A percentile compares a stretch with the other conserved stretches of the same genome.
Conservation (phyloP, 2,329 filamentous ascomycete species). For the Penicillium sp. region DNA sequence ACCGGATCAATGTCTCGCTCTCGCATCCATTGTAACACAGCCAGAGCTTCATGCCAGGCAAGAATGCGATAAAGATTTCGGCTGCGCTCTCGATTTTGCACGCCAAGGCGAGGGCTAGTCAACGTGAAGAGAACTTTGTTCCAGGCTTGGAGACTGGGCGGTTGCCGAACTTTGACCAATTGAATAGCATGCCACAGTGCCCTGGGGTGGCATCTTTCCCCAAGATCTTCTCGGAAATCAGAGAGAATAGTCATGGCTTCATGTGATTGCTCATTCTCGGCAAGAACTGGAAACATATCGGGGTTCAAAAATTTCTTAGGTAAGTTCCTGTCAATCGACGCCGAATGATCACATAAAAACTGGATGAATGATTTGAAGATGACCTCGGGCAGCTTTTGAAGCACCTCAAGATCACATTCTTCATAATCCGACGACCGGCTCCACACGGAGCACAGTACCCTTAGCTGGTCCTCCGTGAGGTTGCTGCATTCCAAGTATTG, state of each 20-base stretch:
- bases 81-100: constrained; percentile 18
- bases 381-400: constrained; percentile 33
- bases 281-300: constrained; percentile 7
- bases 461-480: constrained; percentile 33
- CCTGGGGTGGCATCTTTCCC: constrained; percentile 23
- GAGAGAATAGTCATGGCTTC: constrained; percentile 20
- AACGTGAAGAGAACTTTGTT: constrained; percentile 36
- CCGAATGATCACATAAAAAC: constrained; percentile 40
- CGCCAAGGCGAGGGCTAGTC: constrained; percentile 21
- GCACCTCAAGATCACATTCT: constrained; percentile 13
- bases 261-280: neutral
- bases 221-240: constrained; percentile 13
- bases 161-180: constrained; percentile 31
- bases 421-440: constrained; percentile 14
- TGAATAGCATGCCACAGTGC: constrained; percentile 39
- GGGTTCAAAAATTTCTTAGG: constrained; percentile 10
- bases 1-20: constrained; percentile 30
- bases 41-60: constrained; percentile 39
- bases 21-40: constrained; percentile 37
- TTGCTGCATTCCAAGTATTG: constrained; percentile 42
- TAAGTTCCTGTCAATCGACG: constrained; percentile 11
- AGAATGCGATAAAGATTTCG: constrained; percentile 33
- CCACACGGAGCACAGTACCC: constrained; percentile 29
- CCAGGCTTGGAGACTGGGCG: constrained; percentile 37
- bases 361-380: constrained; percentile 47